These are phyloP conservation scores for Spinacia oleracea DNA, from an alignment of 179 eudicot species.

Conservation along the genomic window DNA sequence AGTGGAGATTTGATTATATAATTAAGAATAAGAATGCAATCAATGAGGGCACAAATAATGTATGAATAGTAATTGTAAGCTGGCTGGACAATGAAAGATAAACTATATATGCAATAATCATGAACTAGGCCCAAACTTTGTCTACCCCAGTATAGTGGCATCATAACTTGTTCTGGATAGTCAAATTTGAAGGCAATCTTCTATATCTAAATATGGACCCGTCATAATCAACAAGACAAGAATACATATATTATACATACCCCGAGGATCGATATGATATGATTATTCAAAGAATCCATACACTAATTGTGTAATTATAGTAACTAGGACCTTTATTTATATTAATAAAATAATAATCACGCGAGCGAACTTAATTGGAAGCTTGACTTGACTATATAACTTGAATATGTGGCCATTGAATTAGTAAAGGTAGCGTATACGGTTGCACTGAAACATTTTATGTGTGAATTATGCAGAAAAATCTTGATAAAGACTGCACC, in stretches of 20 bases:
- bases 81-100: slow-evolving; percentile 21
- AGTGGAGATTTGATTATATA: not conserved
- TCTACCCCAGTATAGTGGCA: too few relatives aligned
- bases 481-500: not conserved
- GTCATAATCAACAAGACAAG: not conserved
- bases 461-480: not conserved
- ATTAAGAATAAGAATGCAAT: slow-evolving; percentile 13
- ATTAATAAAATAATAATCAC: not conserved
- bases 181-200: not conserved
- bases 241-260: too few relatives aligned
- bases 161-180: not conserved
- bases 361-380: not conserved
- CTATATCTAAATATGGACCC: not conserved
- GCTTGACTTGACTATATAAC: too few relatives aligned
- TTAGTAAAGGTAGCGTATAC: not conserved
- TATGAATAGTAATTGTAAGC: not conserved
- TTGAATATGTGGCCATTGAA: not conserved
- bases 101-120: not conserved
- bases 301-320: not conserved
- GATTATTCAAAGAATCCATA: not conserved
- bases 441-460: not conserved
- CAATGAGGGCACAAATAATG: slow-evolving; percentile 19
- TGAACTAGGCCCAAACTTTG: not conserved
- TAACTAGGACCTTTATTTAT: too few relatives aligned
- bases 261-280: too few relatives aligned